These are phyloP conservation scores for Fraxinus paxiana DNA, from an alignment of 305 asterid genomes.

Conservation along the genomic window DNA sequence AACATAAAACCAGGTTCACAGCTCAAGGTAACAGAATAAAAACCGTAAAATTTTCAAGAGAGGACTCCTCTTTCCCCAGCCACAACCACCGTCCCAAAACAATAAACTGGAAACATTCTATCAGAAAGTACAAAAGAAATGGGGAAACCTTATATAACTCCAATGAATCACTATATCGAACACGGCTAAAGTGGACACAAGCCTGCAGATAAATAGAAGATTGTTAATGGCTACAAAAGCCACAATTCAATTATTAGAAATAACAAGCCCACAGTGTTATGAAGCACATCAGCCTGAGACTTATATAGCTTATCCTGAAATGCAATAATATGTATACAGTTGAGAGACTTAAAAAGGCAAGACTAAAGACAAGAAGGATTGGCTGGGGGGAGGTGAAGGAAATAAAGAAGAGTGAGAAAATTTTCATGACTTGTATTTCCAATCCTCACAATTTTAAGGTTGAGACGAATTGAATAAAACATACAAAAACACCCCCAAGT, in stretches of 20 bases:
- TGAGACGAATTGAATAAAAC: slow-evolving; percentile 8
- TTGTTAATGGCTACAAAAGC: slow-evolving; percentile 18
- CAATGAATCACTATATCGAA: slow-evolving; percentile 79
- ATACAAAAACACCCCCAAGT: not conserved
- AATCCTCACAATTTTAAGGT: not conserved
- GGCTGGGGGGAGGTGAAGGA: not conserved
- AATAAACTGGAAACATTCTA: slow-evolving; percentile 12
- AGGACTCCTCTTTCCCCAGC: slow-evolving; percentile 16
- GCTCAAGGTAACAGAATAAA: slow-evolving; percentile 1
- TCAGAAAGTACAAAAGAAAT: slow-evolving; percentile 19
- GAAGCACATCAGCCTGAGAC: slow-evolving; percentile 22
- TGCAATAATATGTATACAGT: slow-evolving; percentile 18
- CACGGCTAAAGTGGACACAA: slow-evolving; percentile 86
- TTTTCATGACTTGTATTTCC: slow-evolving; percentile 3
- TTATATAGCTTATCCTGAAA: not conserved
- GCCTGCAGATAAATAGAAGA: slow-evolving; percentile 56
- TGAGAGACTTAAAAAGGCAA: not conserved
- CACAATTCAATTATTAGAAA: slow-evolving; percentile 11
- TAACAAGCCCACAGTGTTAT: slow-evolving; percentile 22
- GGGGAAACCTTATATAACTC: slow-evolving; percentile 78
- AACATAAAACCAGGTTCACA: slow-evolving; percentile 19
- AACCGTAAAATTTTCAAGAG: not conserved
- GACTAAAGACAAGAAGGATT: not conserved
- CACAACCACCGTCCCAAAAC: not conserved
- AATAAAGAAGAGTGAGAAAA: not conserved